Base-by-base conservation (phyloP, 768 basidiomycete genomes). In the Tulasnella sp. region DNA sequence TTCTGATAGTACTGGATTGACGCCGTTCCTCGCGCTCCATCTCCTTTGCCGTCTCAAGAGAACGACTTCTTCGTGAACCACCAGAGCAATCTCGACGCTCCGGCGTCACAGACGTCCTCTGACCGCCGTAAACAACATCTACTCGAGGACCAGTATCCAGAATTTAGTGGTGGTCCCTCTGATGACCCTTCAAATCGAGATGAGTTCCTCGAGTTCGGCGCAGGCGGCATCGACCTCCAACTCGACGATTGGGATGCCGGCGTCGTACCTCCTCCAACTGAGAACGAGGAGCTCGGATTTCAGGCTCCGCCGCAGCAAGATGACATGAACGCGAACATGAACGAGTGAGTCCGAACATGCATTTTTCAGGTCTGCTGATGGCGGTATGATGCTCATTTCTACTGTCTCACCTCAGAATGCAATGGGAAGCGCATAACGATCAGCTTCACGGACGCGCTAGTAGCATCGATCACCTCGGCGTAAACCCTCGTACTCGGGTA, bases 131-230 rank as follows among this genome's bases (percentile, higher is more conserved):
- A n/a, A 27, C 24, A 34, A 46, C 48, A 59, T 22, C 49, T 50
- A 1, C 48, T 45, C 10, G 43, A 55, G 2, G 53, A 61, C 10
- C 42, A 55, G 3, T 29, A 31, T 21, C 29, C 30, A 4, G 48
- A 62, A 34, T 49, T 58, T 22, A 58, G 61, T 30, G 22, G 43
- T 25, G 61, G 61, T 17, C 61, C 56, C 27, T 57, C 56, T 21
- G 61, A 62, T 22, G 61, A 62, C 34, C 15, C 34, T 50, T 46
- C 45, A 11, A 44, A 42, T 34, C 12, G n/a, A 21, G 56, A 59
- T 8, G 57, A 42, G 10, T 38, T n/a, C 25, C 48, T 58, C 15
- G 56, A 58, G 43, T 50, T 62, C 10, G 61, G 56, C 2, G 56
- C 30, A 3, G 56, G 58, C 15, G 48, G 42, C 10, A 42, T 27